Evolutionary conservation across 2,329 filamentous ascomycete species (phyloP).

Genomic region (Penicillium sp.): DNA sequence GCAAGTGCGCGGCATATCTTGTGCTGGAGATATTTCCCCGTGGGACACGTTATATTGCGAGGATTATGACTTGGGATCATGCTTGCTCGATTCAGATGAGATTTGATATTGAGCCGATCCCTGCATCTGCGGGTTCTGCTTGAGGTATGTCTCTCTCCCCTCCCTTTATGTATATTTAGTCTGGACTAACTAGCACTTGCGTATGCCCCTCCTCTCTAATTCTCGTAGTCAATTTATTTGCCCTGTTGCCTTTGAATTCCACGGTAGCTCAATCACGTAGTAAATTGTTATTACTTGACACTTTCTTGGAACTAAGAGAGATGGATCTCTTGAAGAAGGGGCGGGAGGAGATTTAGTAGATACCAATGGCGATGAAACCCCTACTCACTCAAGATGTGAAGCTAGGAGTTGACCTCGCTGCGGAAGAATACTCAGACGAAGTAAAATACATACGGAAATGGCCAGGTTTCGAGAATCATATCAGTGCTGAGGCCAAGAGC

Average conservation of each 20-base stretch:
- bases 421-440: too few species aligned
- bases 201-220: not conserved
- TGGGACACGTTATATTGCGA: slow-evolving; percentile 4
- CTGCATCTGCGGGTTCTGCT: not conserved
- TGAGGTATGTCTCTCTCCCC: not conserved
- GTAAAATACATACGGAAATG: too few species aligned
- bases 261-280: not conserved
- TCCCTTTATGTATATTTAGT: not conserved
- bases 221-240: not conserved
- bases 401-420: too few species aligned
- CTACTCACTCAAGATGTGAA: too few species aligned
- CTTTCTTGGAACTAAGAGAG: too few species aligned
- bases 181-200: not conserved
- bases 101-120: slow-evolving; percentile 7
- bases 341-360: not conserved
- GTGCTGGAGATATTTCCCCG: not conserved
- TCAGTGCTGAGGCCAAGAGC: too few species aligned
- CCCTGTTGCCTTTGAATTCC: not conserved
- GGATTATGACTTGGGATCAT: not conserved
- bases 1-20: slow-evolving; percentile 1
- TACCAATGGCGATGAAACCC: too few species aligned
- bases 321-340: not conserved
- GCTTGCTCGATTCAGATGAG: not conserved
- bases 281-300: not conserved
- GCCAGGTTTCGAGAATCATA: too few species aligned